Evolutionary conservation across 805 yeast species (phyloP), one percentile per base, ranked within the genome.

Genomic region (Lachancea waltii): DNA sequence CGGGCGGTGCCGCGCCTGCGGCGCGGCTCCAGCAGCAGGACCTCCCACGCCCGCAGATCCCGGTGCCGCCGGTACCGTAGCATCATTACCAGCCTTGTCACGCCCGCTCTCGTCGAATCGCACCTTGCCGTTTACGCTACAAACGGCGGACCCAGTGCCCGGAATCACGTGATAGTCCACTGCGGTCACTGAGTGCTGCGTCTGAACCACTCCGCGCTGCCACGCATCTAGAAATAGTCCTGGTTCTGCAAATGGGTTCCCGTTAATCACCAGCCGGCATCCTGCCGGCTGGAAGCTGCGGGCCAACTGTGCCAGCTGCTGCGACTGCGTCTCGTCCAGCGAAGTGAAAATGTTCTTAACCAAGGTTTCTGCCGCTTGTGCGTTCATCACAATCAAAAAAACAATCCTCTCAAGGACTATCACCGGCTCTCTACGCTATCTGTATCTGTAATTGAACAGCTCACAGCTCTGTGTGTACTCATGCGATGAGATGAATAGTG

Each of bases 31-130:
- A n/a, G 28, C 25, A 5, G 21, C 25, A 29, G 26, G 24, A 14
- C 16, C 19, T 35, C 39, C 35, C 36, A 41, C 42, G 19, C 16
- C 25, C 15, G 42, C 18, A 13, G n/a, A n/a, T n/a, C 20, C 33
- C 30, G 27, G 36, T 27, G 39, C 43, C 21, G 37, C 43, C 33
- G 41, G 45, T 13, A 79, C 56, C 32, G 78, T 78, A 0, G 86
- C 73, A 15, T 75, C 68, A 39, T 79, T 82, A 2, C 87, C 87
- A 19, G 73, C 50, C 52, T 78, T 72, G 43, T 77, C 79, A 43
- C 65, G 70, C 0, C 92, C 92, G 38, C 80, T 72, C 51, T 84
- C 92, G 57, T 84, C 92, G 49, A 82, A 83, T 43, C 79, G 67
- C 9, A 82, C 83, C 55, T 80, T 83, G 11, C 75, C 64, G 36